Base-by-base conservation (phyloP, 2,329 filamentous ascomycete species). In the Scedosporium minutisporum region DNA sequence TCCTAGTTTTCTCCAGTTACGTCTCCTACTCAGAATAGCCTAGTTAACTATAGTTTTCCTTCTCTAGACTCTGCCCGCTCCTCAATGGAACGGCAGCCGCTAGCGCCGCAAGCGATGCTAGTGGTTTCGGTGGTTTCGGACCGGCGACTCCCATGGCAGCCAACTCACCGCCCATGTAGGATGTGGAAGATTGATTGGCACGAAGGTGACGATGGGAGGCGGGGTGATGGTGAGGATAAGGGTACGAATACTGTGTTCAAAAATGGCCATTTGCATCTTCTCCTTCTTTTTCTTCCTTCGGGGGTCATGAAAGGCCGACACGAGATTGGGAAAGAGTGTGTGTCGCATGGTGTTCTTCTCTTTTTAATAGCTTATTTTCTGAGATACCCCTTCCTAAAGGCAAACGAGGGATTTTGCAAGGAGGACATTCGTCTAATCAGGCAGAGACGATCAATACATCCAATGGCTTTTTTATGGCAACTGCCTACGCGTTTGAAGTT, bases 31-130 rank as follows among this genome's bases (percentile, higher is more conserved):
- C 44, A 33, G 23, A 60, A 63, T 63, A 33, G 10, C 21, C 25
- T 23, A 25, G 57, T 21, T 55, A 51, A 62, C 51, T 59, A 62
- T 55, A 55, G 51, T 16, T 14, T 55, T 23, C 60, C 21, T 61
- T 58, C 66, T 68, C 72, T 74, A 70, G 87, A 74, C 83, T 93
- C 69, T 96, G 91, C 73, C 91, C 91, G 58, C 80, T 95, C 73
- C 87, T 96, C 65, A 96, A 96, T 72, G 91, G 91, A 61, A 90
- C 89, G 38, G 89, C 89, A 78, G 88, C 89, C 66, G 76, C 78
- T 46, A 81, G 83, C 67, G 77, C 78, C 63, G 75, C 77, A n/a
- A 76, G 77, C 44, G 83, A 85, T 65, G 79, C 85, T 65, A 80
- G 82, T 62, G 81, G 82, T 6, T 86, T 86, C 72, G 83, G 83